Percentiles rank a stretch among this genome's conserved stretches.
Evolutionary conservation across 2,329 filamentous ascomycete genomes (phyloP).

Genomic region (Rugonectria rugulosa): DNA sequence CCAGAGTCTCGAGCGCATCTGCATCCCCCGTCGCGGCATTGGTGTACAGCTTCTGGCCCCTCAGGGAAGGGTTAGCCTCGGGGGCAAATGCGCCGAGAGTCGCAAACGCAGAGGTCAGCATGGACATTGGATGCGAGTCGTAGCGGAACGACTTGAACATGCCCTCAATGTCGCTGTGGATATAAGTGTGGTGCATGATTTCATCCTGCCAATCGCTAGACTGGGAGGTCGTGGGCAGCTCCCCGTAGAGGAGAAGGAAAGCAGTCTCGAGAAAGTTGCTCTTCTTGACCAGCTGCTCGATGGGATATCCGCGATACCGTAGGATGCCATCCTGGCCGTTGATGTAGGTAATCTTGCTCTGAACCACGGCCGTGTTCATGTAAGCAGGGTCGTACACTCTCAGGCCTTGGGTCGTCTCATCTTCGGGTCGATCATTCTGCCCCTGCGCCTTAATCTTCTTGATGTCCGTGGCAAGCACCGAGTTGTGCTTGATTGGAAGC

Average conservation of each 20-base stretch:
- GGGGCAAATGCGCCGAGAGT: constrained; percentile 58
- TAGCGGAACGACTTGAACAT: constrained; percentile 61
- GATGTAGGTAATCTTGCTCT: constrained; percentile 60
- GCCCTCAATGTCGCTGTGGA: constrained; percentile 57
- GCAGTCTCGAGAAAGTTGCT: constrained; percentile 59
- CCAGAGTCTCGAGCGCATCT: constrained; percentile 52
- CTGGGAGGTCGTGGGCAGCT: constrained; percentile 54
- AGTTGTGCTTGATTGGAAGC: constrained; percentile 58
- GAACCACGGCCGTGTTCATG: constrained; percentile 60
- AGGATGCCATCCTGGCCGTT: constrained; percentile 60
- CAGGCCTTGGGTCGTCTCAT: constrained; percentile 58
- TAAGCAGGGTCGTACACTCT: constrained; percentile 60
- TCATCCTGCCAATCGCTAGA: constrained; percentile 53
- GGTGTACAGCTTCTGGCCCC: constrained; percentile 59
- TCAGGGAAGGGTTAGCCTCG: constrained; percentile 58
- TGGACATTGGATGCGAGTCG: constrained; percentile 61
- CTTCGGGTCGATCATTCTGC: constrained; percentile 48
- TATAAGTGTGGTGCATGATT: constrained; percentile 59
- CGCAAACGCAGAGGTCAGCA: constrained; percentile 58
- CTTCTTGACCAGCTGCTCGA: constrained; percentile 58
- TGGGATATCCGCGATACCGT: constrained; percentile 60
- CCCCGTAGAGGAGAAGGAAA: constrained; percentile 60
- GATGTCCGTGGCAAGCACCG: constrained; percentile 58
- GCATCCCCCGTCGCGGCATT: constrained; percentile 51
- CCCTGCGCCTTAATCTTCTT: constrained; percentile 55